A percentile compares a stretch with the other conserved stretches of the same genome.
Evolutionary conservation across 805 yeast species (phyloP).

Genomic region (Dipodascopsis uninucleata): DNA sequence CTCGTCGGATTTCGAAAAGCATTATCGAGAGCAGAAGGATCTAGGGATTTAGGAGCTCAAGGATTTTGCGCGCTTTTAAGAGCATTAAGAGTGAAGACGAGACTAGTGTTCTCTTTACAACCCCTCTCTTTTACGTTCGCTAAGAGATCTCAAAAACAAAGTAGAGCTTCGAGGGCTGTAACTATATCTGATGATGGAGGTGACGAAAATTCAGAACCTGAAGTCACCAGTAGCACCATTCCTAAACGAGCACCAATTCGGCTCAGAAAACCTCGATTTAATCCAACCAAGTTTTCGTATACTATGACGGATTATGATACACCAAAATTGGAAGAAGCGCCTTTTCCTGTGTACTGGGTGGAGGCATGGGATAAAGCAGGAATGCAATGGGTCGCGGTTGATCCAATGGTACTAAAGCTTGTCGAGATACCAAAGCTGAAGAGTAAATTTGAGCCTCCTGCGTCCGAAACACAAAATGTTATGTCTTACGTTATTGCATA

Average conservation of each 20-base stretch:
- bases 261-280: constrained; percentile 22
- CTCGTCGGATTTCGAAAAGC: constrained; percentile 13
- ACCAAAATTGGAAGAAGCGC: constrained; percentile 17
- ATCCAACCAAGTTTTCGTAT: constrained; percentile 15
- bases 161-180: constrained; percentile 8
- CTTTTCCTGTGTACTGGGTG: constrained; percentile 81
- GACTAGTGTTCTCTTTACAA: constrained; percentile 80
- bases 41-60: constrained; percentile 76
- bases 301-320: constrained; percentile 19
- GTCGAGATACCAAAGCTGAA: constrained; percentile 61
- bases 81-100: constrained; percentile 63
- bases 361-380: constrained; percentile 84
- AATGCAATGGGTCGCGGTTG: constrained; percentile 79
- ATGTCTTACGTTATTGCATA: constrained; percentile 75
- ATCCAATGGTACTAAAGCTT: constrained; percentile 62
- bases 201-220: constrained; percentile 27
- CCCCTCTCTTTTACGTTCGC: constrained; percentile 74
- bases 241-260: constrained; percentile 15
- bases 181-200: constrained; percentile 15
- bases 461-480: constrained; percentile 52
- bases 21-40: constrained; percentile 45
- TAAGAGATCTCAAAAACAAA: constrained; percentile 1
- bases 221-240: constrained; percentile 9
- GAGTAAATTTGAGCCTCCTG: constrained; percentile 70
- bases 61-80: constrained; percentile 79